Base-by-base conservation (phyloP, 345 rosid genomes). In the Hibiscus mutabilis region DNA sequence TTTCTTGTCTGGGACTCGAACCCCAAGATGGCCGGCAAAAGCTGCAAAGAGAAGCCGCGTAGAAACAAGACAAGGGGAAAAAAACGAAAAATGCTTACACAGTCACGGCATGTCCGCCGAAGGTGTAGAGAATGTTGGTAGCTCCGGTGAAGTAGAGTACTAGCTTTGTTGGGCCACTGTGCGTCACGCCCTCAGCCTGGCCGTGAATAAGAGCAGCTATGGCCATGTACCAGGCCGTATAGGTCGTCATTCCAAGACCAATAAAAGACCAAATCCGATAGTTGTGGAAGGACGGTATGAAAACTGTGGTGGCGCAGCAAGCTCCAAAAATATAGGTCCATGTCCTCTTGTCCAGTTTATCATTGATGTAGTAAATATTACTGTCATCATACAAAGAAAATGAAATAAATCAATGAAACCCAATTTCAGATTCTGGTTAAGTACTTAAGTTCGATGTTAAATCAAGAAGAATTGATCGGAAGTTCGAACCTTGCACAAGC, bases 321-420 rank as follows among this genome's bases (percentile, higher is more conserved):
- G 99, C 99, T 82, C 99, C 99, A 73, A 96, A 96, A 66, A 96
- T 96, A 33, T 92, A 96, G 4, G 99, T 96, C 99, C 98, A 96
- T 65, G 99, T 96, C 77, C 99, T 84, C 89, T 96, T 96, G 82
- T 96, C 99, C 85, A 96, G 70, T 8, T 81, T 88, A 76, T 96
- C 98, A 67, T 92, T 96, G 77, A 96, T 92, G 86, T 92, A 96
- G 81, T 96, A 96, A 69, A 96, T 96, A 81, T 96, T 92, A 77
- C 99, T 96, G 90, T 60, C 60, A 29, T 22, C 63, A 69, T 16
- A 56, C 64, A 18, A 9, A 9, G 31, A 46, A 64, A 60, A 69
- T 49, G n/a, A 68, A 37, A 42, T 53, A 62, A 71, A 60, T 46
- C 35, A 55, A 40, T 5, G 61, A 58, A 57, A n/a, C 66, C 71